Evolutionary conservation across 208 protist genomes (phyloP), one percentile per base, ranked within the genome.

Genomic region (Leishmania lainsoni): DNA sequence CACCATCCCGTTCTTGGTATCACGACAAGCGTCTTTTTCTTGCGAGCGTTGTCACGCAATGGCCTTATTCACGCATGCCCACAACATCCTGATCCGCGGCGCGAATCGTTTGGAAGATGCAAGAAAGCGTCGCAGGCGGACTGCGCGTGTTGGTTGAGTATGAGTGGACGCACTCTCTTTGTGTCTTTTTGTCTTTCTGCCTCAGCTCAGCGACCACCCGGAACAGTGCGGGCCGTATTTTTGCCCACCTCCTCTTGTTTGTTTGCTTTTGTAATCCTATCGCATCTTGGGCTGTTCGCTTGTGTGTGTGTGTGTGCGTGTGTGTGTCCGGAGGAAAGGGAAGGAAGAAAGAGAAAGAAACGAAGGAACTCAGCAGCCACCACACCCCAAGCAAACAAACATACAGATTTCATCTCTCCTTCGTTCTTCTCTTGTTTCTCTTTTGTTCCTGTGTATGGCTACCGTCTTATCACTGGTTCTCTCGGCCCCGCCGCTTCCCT

Each of bases 231-330:
- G 29, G 26, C 51, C 49, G 49, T 3, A 59, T 58, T 16, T 68
- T 48, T 78, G 52, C 29, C 12, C 56, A 17, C 35, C 54, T 76
- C 26, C 16, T 58, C 51, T 54, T 8, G 61, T 76, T 3, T 54
- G 75, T 75, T 59, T 68, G 10, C 65, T n/a, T 86, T 3, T 56
- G 20, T 59, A 35, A 22, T 42, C 51, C 58, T 49, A 5, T 59
- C 51, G 52, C 39, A 9, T 68, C 73, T 45, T 48, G 35, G 35
- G 35, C 22, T 14, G 48, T 49, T 59, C 32, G 6, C 12, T 6
- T n/a, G 0, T 56, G 17, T 22, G 10, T 22, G 1, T 48, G 2
- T 32, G 29, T n/a, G 3, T 42, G 45, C 26, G 5, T n/a, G 32
- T 70, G 14, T 39, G 54, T 9, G 22, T 63, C 58, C 58, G 61